Base-by-base conservation (phyloP, 2,329 filamentous ascomycete species). In the Fusarium graminum region DNA sequence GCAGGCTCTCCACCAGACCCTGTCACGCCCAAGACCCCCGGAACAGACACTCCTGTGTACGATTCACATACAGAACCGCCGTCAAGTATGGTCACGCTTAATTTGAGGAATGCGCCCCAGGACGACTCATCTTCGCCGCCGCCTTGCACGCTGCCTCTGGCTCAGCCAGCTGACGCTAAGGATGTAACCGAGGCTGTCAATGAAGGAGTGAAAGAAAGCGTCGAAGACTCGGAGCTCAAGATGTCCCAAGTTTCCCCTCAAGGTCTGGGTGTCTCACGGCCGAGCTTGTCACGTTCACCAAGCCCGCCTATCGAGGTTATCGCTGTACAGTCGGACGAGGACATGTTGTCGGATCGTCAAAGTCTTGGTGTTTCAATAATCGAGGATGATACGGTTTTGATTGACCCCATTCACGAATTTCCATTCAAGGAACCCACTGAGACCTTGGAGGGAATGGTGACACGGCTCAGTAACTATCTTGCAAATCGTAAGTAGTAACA, bases 1-100 rank as follows among this genome's bases (percentile, higher is more conserved):
- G 71, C 72, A 51, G 71, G 76, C 53, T 70, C 75, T 59, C 76
- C 70, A 65, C 82, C 82, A 79, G 80, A 78, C 62, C 71, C 80
- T 58, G 78, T 81, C 59, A 57, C 68, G 30, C 81, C 80, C n/a
- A 78, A 77, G 58, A 85, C 82, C 4, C 82, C 82, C 28, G 78
- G 80, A 45, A 74, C 63, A 42, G 72, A 70, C 40, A 68, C 75
- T 29, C 67, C 73, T 44, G 71, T 76, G 50, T 68, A 74, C 39
- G 74, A 78, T 49, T 74, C 75, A 43, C 63, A 75, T 29, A 69
- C 54, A 32, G 72, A 74, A 43, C 73, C 74, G 36, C 80, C 83
- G 34, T 86, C 86, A 4, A 88, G 84, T 74, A 83, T 80, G 71
- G 84, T 89, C 47, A 89, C 87, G 11, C 83, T 89, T 52, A 89